Base-by-base conservation (phyloP, 768 basidiomycete genomes). In the Amanita phalloides region DNA sequence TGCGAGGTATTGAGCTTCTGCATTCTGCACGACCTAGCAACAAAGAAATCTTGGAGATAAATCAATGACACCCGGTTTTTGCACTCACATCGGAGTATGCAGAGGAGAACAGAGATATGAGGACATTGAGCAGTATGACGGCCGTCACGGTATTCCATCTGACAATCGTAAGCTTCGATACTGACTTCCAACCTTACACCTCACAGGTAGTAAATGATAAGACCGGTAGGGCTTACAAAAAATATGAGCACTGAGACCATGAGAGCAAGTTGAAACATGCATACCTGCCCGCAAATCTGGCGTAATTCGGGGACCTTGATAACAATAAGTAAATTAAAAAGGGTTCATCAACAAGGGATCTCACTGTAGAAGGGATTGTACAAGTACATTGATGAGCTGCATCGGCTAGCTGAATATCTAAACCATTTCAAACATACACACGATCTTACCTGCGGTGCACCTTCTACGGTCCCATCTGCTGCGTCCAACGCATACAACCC, bases 91-190 rank as follows among this genome's bases (percentile, higher is more conserved):
- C 92, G 9, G 84, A 80, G 60, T 95, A 95, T 0, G 92, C 91
- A 46, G 91, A 90, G 14, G 92, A 83, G 64, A 96, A 96, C 58
- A 97, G 69, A n/a, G 93, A 96, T 58, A 97, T 92, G 61, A 97
- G 75, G 61, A 97, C 82, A 62, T 97, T 97, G 63, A 96, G 78
- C 46, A 96, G 74, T 49, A 97, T 78, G 46, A 96, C 76, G 14
- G 81, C 86, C 2, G 89, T 85, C 20, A 82, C 76, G 49, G 90
- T 77, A 66, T 84, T 91, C 91, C 90, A 94, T 41, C 84, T 86
- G 55, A 17, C 11, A 26, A 42, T 14, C 30, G 43, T 43, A 17
- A 60, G 44, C 56, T 33, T 49, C 25, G 20, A 47, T 47, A 37
- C 20, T 23, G 4, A 32, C 26, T 46, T 36, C 53, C 45, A 44